Conservation (phyloP, 148 eudicot species). For the Rhododendron ferrugineum region DNA sequence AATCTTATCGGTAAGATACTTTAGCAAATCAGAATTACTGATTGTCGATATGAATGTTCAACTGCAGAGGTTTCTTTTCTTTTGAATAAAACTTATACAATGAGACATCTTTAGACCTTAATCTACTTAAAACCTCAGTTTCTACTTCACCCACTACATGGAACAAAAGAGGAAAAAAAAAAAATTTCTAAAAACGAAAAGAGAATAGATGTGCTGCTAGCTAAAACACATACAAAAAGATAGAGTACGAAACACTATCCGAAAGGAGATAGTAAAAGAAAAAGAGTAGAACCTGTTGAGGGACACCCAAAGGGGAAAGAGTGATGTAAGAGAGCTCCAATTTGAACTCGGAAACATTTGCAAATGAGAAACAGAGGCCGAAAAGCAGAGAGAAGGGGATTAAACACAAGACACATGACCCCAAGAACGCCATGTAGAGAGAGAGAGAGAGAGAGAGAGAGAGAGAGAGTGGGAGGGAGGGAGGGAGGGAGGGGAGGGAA, state of each 20-base stretch:
- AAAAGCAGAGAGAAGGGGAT: constrained; percentile 23
- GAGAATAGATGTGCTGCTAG: not conserved
- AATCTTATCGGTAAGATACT: too few species aligned
- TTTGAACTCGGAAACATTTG: constrained; percentile 25
- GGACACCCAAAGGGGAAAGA: constrained; percentile 49
- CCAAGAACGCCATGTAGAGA: not conserved
- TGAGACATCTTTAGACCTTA: not conserved
- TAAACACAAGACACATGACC: not conserved
- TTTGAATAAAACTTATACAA: not conserved
- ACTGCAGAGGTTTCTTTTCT: not conserved
- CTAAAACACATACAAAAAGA: not conserved
- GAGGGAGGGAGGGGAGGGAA: not conserved
- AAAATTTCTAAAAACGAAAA: not conserved
- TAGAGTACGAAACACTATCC: too few species aligned
- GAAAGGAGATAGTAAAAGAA: not conserved
- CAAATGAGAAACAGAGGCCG: constrained; percentile 32
- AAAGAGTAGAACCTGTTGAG: constrained; percentile 36
- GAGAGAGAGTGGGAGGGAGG: not conserved
- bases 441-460: not conserved
- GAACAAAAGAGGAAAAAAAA: too few species aligned
- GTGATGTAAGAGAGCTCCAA: constrained; percentile 40
- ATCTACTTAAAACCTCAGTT: too few species aligned
- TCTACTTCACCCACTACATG: not conserved
- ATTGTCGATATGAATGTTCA: too few species aligned
- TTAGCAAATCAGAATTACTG: too few species aligned